Evolutionary conservation across 257 asterid species (phyloP), one percentile per base, ranked within the genome.

Genomic region (Voacanga thouarsii): DNA sequence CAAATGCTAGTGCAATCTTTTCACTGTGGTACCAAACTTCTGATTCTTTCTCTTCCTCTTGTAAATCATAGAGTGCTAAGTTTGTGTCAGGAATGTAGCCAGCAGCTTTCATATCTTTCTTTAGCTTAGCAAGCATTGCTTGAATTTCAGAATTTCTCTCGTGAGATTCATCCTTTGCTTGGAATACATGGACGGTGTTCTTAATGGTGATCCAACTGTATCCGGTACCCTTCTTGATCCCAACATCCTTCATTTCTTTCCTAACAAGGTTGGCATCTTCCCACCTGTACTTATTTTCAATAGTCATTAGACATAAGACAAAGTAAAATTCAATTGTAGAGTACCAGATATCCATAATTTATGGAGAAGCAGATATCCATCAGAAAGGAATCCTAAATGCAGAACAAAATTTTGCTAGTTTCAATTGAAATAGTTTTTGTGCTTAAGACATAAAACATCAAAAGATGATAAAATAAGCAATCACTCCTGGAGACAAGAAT

Each of bases 11-110:
- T 2, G 97, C 97, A 79, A 94, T 87, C 84, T 94, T 94, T 87
- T 94, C 98, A 75, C 97, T 92, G 26, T 94, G 98, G 80, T 71
- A 75, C 96, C 94, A 90, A 79, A 94, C 92, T 81, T 94, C 98
- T 12, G 90, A 85, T 83, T 94, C 98, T 77, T 88, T 92, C 87
- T 94, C 97, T 84, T 94, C 98, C 55, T 90, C 97, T 80, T 94
- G 97, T 37, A 92, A 72, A 87, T 94, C 97, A 71, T 84, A 90
- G 2, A 94, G 89, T 16, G 94, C 88, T 80, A 92, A 81, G 68
- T 84, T 84, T 1, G 91, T 92, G 57, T 90, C 92, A 5, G 92
- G 89, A 68, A 87, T 75, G 80, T 94, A 94, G 67, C 98, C 98
- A 82, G 90, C 95, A 51, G 87, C 96, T 83, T 86, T 83, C 94